These are phyloP conservation scores for Yamagishiella unicocca DNA, from an alignment of 139 green algal genomes.

Conservation along the genomic window DNA sequence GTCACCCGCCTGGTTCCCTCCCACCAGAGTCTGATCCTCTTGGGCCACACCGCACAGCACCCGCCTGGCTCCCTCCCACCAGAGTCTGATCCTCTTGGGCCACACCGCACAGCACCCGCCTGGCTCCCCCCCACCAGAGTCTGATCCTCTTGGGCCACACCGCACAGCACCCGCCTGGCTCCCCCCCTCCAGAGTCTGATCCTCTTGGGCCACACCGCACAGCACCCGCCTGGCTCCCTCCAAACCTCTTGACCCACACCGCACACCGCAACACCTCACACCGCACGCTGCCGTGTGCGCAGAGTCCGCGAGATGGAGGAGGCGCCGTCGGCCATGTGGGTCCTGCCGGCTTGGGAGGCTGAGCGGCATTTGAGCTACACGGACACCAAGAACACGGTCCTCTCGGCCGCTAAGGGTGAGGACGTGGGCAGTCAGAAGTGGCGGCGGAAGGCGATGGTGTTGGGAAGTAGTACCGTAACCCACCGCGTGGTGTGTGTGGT, in stretches of 20 bases:
- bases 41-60: not conserved
- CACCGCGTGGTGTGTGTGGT: too few species aligned
- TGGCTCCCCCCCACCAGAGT: not conserved
- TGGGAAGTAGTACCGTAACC: too few species aligned
- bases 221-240: not conserved
- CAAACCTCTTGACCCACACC: not conserved
- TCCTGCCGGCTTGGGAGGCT: conserved; percentile 12
- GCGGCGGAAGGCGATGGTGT: too few species aligned
- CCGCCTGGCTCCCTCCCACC: not conserved
- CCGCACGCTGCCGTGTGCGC: not conserved
- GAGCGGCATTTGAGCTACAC: not conserved
- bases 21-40: not conserved
- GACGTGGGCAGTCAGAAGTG: too few species aligned
- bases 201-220: not conserved
- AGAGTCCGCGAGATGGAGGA: not conserved
- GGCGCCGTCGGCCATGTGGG: not conserved
- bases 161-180: not conserved
- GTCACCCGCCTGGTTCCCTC: too few species aligned
- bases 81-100: not conserved
- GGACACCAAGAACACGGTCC: not conserved
- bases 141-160: not conserved
- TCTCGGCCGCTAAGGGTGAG: not conserved
- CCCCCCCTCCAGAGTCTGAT: not conserved
- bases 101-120: not conserved
- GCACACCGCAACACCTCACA: not conserved